Evolutionary conservation across 2,329 filamentous ascomycete species (phyloP), one percentile per base, ranked within the genome.

Genomic region (Colletotrichum brevisporum): DNA sequence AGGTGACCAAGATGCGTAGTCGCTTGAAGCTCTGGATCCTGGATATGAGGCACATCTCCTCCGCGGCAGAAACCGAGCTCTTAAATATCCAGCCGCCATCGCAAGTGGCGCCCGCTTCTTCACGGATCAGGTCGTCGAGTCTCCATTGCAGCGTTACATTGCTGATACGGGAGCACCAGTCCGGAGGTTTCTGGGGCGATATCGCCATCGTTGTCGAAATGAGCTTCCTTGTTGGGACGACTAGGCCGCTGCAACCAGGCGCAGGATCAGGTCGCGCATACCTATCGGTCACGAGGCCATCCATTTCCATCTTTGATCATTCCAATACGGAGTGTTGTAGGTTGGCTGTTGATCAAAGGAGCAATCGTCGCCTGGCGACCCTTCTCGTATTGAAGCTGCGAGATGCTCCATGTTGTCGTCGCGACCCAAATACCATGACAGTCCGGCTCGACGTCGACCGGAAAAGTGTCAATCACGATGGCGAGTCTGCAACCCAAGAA

Each of bases 181-280:
- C 6, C 13, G 16, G 27, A 52, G 16, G 45, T 62, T 52, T 48
- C 41, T 53, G 52, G 27, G 27, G 64, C 21, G 64, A 67, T 67
- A 63, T 63, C 64, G 64, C 59, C 64, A 67, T 58, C 4, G 43
- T 12, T 52, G 39, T 27, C n/a, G 26, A 41, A 67, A 47, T 57
- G 53, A 67, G 64, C 64, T 67, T 63, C 64, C 64, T 63, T 53
- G 59, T 67, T 67, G 59, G 64, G 64, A 67, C 3, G 45, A 13
- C 47, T 63, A 57, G 52, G 15, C 31, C 27, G 26, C 36, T 13
- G 13, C n/a, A 45, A 45, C 31, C 13, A 16, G 12, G 39, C 48
- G 27, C 36, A 47, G 21, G 18, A 55, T 53, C 41, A 27, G 48
- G 51, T 53, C 50, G 62, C 53, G 27, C 24, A 16, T 41, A 5